Base-by-base conservation (phyloP, 2,329 filamentous ascomycete species). In the Clarireedia homoeocarpa region DNA sequence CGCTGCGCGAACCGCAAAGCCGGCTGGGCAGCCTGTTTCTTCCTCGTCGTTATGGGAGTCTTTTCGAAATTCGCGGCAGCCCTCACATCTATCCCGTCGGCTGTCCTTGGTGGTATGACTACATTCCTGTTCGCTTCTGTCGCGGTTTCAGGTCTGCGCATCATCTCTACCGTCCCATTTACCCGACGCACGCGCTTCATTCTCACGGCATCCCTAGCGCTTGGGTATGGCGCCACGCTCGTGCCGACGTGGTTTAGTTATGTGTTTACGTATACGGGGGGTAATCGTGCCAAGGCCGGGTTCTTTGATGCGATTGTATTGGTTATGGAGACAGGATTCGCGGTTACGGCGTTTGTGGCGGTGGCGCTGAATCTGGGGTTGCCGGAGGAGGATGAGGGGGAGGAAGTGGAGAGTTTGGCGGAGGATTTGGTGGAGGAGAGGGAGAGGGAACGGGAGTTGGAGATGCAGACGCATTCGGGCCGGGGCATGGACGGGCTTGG, bases 61-160 rank as follows among this genome's bases (percentile, higher is more conserved):
- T 90, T 92, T 64, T 82, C 87, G 62, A 94, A 94, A 71, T 91
- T 92, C 63, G 88, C 88, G 0, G 89, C 89, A 1, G 80, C 87
- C 0, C 81, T 94, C 4, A 86, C 89, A 4, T 80, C 88, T 4
- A 92, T 94, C 61, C 89, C 89, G 0, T 71, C 77, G 2, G 68
- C 82, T 0, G 83, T 86, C 1, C 76, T 87, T 2, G 85, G 83
- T 39, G 84, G 84, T 48, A 88, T 88, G 84, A 86, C 89, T 0
- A 90, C 88, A 0, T 94, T 94, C 70, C 77, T 94, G 23, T 94
- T 91, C 73, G 79, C 78, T 58, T 81, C 86, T 4, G 89, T 94
- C 5, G 83, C 87, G 1, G 85, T 90, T 1, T 88, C 85, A 0
- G 89, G 89, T 63, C 82, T 94, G 59, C 79, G 86, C 49, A 91